Base-by-base conservation (phyloP, 148 eudicot genomes). In the Chenopodium berlandieri region DNA sequence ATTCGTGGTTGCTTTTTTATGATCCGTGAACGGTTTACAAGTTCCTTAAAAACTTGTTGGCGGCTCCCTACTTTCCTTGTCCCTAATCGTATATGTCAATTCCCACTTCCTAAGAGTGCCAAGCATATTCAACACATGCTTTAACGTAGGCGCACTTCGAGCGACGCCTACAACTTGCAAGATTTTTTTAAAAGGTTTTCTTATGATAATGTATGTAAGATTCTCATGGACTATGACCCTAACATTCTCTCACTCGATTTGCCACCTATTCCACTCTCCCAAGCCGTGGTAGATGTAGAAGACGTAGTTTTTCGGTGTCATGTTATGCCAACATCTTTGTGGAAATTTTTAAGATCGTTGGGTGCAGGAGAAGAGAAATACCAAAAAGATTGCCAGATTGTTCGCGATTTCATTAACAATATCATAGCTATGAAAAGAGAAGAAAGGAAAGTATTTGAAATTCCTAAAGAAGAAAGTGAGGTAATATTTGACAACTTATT, bases 291-390 rank as follows among this genome's bases (percentile, higher is more conserved):
- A n/a, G 86, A 87, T 12, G 74, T 80, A 0, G 89, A 84, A 47
- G 89, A 86, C 75, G 84, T 65, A 3, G 44, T 86, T 4, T 47
- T 92, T 19, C 3, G 16, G 47, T 86, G 90, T 17, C 91, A 88
- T 44, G 75, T 81, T 12, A 0, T 88, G 31, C 93, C 95, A 0
- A 52, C 77, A 4, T 47, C 31, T 31, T 3, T 91, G 8, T 88
- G 95, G 94, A 91, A 85, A 86, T 22, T 91, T 17, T 73, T 66
- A 47, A 89, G 85, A 68, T 82, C 88, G 91, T 83, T 89, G 13
- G 76, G 82, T n/a, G 68, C 89, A 31, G 95, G 95, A n/a, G 93
- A 90, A 68, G 81, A 79, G 78, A 83, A 72, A 73, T 12, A 80
- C 52, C 79, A 60, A 0, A 17, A 88, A 4, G 87, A 85, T 13